Base-by-base conservation (phyloP, 306 rosid genomes). In the Lablab purpureus region DNA sequence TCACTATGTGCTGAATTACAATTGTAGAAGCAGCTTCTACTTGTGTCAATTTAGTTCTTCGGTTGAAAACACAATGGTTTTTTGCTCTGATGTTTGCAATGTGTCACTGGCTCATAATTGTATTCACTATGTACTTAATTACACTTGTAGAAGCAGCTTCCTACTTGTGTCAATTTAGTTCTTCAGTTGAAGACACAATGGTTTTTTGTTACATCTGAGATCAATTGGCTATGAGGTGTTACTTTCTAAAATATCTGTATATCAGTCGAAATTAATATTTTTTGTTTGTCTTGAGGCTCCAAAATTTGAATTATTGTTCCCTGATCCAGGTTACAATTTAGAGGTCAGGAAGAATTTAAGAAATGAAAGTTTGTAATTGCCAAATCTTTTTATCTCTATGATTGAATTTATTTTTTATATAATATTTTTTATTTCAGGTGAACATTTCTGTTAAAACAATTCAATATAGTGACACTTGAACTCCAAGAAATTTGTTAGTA, bases 41-140 rank as follows among this genome's bases (percentile, higher is more conserved):
- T 79, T 78, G 49, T 37, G 28, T 67, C 2, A 12, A 56, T 70
- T 47, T 4, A 46, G 41, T 73, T 46, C n/a, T 32, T 78, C n/a
- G 23, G 60, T 73, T 73, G 50, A 56, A 37, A 65, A 55, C 41
- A 66, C 11, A 45, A 66, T 46, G 27, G 46, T 46, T 58, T 34
- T 68, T 30, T 27, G n/a, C 30, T 64, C 47, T 71, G 45, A 71
- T 71, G 71, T 67, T 49, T 30, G n/a, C 69, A 30, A 18, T 45
- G 22, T 6, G 23, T 18, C 19, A 41, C 64, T 74, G 74, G 62
- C 65, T 54, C 22, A 14, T 67, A 54, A 52, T 41, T 34, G 27
- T 52, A 32, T 67, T 56, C 37, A 17, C 21, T 7, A 13, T 2
- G 4, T 10, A 45, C 14, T 0, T 7, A 81, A 51, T 40, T 14